Conservation (phyloP, 768 basidiomycete genomes). For the Tylopilus vinaceipallidus region DNA sequence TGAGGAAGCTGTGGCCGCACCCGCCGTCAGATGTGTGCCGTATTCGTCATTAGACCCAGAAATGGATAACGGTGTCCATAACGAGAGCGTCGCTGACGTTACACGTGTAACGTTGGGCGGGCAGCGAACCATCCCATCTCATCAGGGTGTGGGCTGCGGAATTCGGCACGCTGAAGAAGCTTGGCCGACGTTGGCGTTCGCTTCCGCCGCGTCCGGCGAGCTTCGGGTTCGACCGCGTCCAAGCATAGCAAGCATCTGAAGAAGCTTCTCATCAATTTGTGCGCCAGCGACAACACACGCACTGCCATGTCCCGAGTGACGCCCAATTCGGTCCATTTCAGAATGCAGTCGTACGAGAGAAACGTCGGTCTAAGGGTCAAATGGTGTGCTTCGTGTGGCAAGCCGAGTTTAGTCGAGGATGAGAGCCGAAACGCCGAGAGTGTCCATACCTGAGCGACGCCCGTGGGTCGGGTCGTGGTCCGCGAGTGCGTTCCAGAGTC, state of each 20-base stretch:
- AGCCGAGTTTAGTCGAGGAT: slow-evolving; percentile 1
- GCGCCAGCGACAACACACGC: slow-evolving; percentile 1
- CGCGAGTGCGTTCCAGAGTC: neutral
- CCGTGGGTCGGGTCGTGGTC: too few relatives aligned
- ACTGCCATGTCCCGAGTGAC: neutral
- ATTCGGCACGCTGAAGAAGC: slow-evolving; percentile 9
- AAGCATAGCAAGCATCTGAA: neutral
- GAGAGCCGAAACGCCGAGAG: slow-evolving; percentile 4
- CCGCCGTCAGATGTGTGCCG: neutral
- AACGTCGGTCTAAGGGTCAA: neutral
- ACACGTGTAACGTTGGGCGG: slow-evolving; percentile 31
- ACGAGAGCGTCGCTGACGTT: slow-evolving; percentile 16
- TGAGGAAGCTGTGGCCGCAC: neutral
- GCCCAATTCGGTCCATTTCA: slow-evolving; percentile 8
- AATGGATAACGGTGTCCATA: neutral
- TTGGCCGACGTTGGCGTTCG: slow-evolving; percentile 6
- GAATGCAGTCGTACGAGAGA: neutral
- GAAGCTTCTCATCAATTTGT: slow-evolving; percentile 1
- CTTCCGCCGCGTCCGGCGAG: neutral
- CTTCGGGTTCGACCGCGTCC: slow-evolving; percentile 1
- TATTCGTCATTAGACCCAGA: slow-evolving; percentile 1
- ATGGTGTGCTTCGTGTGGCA: neutral
- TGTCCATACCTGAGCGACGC: too few relatives aligned
- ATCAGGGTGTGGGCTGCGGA: neutral
- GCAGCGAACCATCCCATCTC: neutral